Conservation (phyloP, 73 alveolate genomes). For the Tetrahymena thermophila region DNA sequence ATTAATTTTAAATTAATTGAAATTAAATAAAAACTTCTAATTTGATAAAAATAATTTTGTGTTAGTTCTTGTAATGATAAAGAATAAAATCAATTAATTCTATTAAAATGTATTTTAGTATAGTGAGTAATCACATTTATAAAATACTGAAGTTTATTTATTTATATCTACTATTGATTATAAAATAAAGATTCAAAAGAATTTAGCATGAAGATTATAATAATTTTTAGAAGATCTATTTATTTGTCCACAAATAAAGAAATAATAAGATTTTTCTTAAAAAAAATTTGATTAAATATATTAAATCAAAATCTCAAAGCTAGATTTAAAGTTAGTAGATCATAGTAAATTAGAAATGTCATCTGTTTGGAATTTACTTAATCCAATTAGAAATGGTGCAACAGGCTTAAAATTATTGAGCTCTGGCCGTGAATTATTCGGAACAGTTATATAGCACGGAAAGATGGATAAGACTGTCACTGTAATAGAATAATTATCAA, state of each 20-base stretch:
- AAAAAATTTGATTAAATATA: neutral
- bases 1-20: no score
- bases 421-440: neutral
- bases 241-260: neutral
- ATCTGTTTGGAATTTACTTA: neutral
- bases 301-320: neutral
- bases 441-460: neutral
- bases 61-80: no score
- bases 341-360: neutral
- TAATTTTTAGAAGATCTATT: neutral
- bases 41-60: no score
- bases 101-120: no score
- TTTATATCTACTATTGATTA: neutral
- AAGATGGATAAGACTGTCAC: neutral
- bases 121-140: no score
- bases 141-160: neutral
- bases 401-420: neutral
- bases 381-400: neutral
- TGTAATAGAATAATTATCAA: neutral
- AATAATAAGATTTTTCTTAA: neutral
- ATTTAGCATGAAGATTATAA: neutral
- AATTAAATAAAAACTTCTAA: no score
- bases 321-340: neutral
- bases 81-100: neutral
- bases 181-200: neutral